These are phyloP conservation scores for Hippophae gyantsensis DNA, from an alignment of 306 rosid species.

Conservation along the genomic window DNA sequence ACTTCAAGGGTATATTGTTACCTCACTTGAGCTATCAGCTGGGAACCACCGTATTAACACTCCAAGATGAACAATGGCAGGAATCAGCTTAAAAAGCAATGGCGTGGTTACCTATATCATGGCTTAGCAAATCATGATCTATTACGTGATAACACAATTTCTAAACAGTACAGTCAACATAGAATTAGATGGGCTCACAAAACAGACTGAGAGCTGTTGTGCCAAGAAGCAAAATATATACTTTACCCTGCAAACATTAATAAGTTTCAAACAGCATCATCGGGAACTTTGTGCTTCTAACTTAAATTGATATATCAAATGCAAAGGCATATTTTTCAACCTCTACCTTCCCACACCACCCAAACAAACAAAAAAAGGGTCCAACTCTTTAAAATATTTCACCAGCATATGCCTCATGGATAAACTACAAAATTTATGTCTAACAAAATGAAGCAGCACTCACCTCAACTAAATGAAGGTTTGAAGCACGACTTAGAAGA, in stretches of 20 bases:
- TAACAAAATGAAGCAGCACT: constrained; percentile 24
- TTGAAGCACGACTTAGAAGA: constrained; percentile 95
- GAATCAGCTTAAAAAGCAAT: constrained; percentile 88
- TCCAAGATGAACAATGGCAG: constrained; percentile 80
- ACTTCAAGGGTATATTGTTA: constrained; percentile 22
- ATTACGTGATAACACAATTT: background rate
- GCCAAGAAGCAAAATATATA: constrained; percentile 82
- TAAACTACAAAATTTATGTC: constrained; percentile 4
- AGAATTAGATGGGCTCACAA: constrained; percentile 14
- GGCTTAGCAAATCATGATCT: constrained; percentile 17
- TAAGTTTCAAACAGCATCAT: constrained; percentile 9
- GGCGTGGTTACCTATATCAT: constrained; percentile 92
- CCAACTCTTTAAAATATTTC: background rate
- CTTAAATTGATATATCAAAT: background rate
- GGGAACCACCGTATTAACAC: constrained; percentile 78
- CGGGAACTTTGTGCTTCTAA: background rate
- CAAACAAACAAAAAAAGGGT: too few relatives aligned
- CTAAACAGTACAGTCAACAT: background rate
- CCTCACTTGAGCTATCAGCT: constrained; percentile 64
- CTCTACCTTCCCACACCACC: too few relatives aligned
- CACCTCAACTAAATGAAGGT: constrained; percentile 96
- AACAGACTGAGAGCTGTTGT: constrained; percentile 98
- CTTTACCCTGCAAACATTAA: constrained; percentile 62
- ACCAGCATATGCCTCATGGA: constrained; percentile 2
- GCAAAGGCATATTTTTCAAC: too few relatives aligned